Evolutionary conservation across 495 filamentous ascomycete species (phyloP), one percentile per base, ranked within the genome.

Genomic region (Hypoxylon lienhwacheense): DNA sequence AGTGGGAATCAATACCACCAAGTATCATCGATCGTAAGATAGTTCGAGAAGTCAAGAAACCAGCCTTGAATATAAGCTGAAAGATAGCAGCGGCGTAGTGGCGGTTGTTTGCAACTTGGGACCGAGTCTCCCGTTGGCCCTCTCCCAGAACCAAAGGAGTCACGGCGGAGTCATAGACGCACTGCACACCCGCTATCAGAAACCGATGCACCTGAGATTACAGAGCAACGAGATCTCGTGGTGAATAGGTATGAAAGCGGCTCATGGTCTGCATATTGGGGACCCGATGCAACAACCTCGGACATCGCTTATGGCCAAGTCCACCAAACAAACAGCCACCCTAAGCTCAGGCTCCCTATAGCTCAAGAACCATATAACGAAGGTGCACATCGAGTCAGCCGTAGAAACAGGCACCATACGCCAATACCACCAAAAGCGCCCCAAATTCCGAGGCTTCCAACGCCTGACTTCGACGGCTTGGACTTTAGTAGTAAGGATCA

Each of bases 361-460:
- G 14, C 20, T 4, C 15, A 17, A 32, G 49, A 53, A 16, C 20
- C 20, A 15, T n/a, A 33, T 19, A 15, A 22, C 12, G 31, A 29
- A 6, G 21, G 15, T 17, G 8, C 21, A 21, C 10, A 35, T 35
- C 39, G 19, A 14, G 1, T 8, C 14, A 46, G 28, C 15, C 52
- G 31, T 19, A 39, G 26, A 20, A 37, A 59, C 7, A 55, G 32
- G 47, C 31, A 55, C 20, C 41, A 39, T 12, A 10, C 22, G 14
- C 25, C 49, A 28, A 14, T 44, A 15, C 46, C 63, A 5, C 65
- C 65, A 28, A 41, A 32, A 14, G 58, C 65, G 12, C 65, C 65
- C 5, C 41, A 40, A 21, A 62, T 67, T 26, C 51, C 61, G 8
- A 57, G 65, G 31, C 58, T 67, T 7, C 58, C 65, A n/a, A 67